A percentile compares a stretch with the other conserved stretches of the same genome.
Evolutionary conservation across 139 green algal species (phyloP).

Genomic region (Edaphochlamys debaryana): DNA sequence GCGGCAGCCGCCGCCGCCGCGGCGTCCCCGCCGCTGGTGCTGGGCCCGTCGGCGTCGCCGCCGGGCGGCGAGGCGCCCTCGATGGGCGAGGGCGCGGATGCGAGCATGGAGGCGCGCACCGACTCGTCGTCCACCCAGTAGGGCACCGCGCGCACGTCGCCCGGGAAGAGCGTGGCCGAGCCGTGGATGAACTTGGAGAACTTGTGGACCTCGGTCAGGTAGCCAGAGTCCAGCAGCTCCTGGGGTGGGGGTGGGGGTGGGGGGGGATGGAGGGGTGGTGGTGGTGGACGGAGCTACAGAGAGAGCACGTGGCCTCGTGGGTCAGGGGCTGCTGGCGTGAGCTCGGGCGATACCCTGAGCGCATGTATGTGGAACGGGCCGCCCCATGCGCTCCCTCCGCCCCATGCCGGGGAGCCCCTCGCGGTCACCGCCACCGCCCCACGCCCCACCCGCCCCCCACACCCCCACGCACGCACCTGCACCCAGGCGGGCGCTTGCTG

Average conservation of each 20-base stretch:
- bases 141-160: constrained; percentile 79
- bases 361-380: too few species aligned
- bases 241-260: constrained; percentile 27
- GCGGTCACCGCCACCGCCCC: too few species aligned
- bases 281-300: neutral
- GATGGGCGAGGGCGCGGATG: constrained; percentile 42
- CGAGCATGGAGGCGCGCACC: constrained; percentile 58
- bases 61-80: constrained; percentile 21
- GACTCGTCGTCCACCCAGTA: constrained; percentile 96
- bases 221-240: constrained; percentile 82
- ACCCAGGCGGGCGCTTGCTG: constrained; percentile 88
- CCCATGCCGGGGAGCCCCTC: too few species aligned
- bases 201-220: constrained; percentile 88
- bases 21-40: neutral
- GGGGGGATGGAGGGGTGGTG: neutral
- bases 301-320: too few species aligned
- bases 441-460: too few species aligned
- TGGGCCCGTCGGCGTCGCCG: neutral
- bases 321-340: neutral
- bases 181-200: constrained; percentile 97
- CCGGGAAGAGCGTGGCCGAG: constrained; percentile 83
- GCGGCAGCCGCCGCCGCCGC: neutral
- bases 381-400: too few species aligned
- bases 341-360: too few species aligned
- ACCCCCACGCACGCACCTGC: constrained; percentile 56